phyloP scores from a whole-genome alignment of 805 yeast genomes.

The Metschnikowia gruessii region DNA sequence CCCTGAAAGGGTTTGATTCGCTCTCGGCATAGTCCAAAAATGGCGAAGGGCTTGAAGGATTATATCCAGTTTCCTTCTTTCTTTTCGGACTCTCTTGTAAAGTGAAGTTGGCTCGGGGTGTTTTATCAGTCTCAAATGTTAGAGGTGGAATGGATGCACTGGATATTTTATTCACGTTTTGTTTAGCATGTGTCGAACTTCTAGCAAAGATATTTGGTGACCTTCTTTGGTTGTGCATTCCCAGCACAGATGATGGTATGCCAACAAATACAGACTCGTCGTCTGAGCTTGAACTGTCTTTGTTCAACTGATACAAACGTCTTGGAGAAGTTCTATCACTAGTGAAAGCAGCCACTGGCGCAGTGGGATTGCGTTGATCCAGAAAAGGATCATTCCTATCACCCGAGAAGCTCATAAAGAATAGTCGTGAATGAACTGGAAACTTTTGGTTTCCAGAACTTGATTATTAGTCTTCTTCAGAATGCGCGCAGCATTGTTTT shows the following conservation, averaged over 20 bases:
- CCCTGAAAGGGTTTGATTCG: conserved; percentile 35
- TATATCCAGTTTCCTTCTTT: conserved; percentile 36
- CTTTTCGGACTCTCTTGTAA: conserved; percentile 67
- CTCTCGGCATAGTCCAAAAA: conserved; percentile 30
- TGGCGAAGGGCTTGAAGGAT: conserved; percentile 39
- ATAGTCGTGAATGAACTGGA: background rate
- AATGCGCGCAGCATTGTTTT: background rate
- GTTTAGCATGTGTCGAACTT: conserved; percentile 29
- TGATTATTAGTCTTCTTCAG: background rate
- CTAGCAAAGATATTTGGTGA: conserved; percentile 45
- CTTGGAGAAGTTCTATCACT: conserved; percentile 38
- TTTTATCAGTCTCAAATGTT: conserved; percentile 19
- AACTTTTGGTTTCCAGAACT: background rate
- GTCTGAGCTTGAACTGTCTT: conserved; percentile 20
- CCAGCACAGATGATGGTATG: conserved; percentile 32
- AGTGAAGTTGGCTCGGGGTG: conserved; percentile 68
- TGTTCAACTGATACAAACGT: conserved; percentile 29
- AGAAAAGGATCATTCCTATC: conserved; percentile 28
- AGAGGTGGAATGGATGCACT: conserved; percentile 12
- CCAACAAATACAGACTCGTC: conserved; percentile 25
- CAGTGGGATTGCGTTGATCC: conserved; percentile 30
- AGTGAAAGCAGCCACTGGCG: conserved; percentile 41
- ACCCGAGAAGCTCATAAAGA: conserved; percentile 2
- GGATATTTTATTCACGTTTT: conserved; percentile 1
- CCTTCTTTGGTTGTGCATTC: conserved; percentile 29